Conservation (phyloP, 306 rosid genomes). For the Quercus cerris region DNA sequence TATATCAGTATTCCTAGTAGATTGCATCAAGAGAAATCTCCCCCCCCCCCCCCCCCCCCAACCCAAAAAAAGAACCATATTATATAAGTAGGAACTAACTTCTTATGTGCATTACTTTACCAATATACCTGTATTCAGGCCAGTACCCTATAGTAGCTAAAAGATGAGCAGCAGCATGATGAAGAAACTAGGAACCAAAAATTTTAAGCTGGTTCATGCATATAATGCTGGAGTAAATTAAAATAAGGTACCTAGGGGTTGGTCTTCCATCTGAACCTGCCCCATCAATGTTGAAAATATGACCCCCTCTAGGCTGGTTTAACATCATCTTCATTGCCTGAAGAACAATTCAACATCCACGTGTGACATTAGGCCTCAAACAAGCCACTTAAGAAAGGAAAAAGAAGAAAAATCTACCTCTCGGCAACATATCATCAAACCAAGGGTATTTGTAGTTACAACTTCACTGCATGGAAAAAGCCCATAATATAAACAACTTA, state of each 20-base stretch:
- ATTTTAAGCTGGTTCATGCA: constrained; percentile 5
- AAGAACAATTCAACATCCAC: constrained; percentile 27
- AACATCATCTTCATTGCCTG: constrained; percentile 95
- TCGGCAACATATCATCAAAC: constrained; percentile 96
- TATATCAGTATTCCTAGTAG: background rate
- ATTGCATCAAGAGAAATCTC: background rate
- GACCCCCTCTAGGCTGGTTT: constrained; percentile 88
- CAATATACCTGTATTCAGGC: background rate
- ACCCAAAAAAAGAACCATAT: background rate
- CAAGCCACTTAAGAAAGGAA: constrained; percentile 17
- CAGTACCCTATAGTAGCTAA: background rate
- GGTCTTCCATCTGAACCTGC: constrained; percentile 99
- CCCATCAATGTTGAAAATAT: constrained; percentile 92
- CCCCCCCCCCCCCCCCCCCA: background rate
- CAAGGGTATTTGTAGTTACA: constrained; percentile 89
- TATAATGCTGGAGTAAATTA: constrained; percentile 11
- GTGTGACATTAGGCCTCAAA: constrained; percentile 21
- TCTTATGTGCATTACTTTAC: background rate
- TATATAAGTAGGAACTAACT: background rate
- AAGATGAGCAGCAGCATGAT: constrained; percentile 9
- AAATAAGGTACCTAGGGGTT: constrained; percentile 71
- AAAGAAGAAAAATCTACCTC: constrained; percentile 56
- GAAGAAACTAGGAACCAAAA: background rate
- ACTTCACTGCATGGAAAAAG: constrained; percentile 70
- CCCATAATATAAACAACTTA: constrained; percentile 20